Evolutionary conservation across 192 early-diverging fungal species (phyloP).

Genomic region (Umbelopsis sp.): DNA sequence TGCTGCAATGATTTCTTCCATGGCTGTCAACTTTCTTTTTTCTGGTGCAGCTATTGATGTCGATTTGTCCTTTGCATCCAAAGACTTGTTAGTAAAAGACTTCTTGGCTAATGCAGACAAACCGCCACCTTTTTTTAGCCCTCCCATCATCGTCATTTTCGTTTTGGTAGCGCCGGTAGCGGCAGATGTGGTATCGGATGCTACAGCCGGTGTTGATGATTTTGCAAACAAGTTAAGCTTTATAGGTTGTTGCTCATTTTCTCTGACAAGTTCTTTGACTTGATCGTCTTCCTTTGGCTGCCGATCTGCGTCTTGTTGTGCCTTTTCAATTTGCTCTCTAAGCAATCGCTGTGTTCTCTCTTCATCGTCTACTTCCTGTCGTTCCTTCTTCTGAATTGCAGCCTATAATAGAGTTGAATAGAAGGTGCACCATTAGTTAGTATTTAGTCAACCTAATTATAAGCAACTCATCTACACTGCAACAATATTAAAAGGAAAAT

Average conservation of each 20-base stretch:
- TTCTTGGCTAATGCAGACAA: constrained; percentile 29
- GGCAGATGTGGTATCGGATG: constrained; percentile 20
- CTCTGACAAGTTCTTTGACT: constrained; percentile 64
- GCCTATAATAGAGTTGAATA: constrained; percentile 46
- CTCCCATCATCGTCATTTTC: constrained; percentile 27
- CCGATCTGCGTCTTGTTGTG: constrained; percentile 51
- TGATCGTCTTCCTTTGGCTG: constrained; percentile 25
- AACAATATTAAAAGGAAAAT: not conserved
- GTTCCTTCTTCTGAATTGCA: constrained; percentile 78
- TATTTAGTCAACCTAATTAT: no score
- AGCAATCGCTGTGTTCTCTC: constrained; percentile 78
- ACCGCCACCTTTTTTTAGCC: constrained; percentile 30
- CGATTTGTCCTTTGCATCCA: no score
- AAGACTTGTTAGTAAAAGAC: constrained; percentile 13
- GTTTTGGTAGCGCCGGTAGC: constrained; percentile 35
- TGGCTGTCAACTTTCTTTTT: constrained; percentile 58
- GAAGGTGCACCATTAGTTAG: not conserved
- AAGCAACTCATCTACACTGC: no score
- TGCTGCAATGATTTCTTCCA: constrained; percentile 64
- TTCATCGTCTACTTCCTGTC: constrained; percentile 84
- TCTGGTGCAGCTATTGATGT: not conserved
- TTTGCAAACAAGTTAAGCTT: constrained; percentile 69
- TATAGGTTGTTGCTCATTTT: constrained; percentile 67
- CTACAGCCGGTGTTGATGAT: constrained; percentile 26
- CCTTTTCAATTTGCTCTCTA: constrained; percentile 82